These are phyloP conservation scores for Fusarium tanahbumbuense DNA, from an alignment of 2,329 filamentous ascomycete genomes.

Conservation along the genomic window DNA sequence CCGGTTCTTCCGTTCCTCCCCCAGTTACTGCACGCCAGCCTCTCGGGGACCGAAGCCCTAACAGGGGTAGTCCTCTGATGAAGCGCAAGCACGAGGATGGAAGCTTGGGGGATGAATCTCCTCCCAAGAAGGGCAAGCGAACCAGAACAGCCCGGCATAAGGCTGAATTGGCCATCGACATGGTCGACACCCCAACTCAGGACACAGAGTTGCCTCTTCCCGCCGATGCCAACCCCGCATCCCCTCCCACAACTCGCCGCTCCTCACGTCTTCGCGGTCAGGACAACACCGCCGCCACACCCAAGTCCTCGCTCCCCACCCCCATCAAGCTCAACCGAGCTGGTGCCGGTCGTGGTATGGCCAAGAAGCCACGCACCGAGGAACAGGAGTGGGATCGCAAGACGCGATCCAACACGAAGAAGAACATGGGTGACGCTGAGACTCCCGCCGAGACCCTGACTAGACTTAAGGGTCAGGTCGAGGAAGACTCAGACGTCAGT, in stretches of 20 bases:
- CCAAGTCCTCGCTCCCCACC: conserved; percentile 52
- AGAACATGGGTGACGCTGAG: conserved; percentile 52
- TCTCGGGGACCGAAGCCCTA: conserved; percentile 52
- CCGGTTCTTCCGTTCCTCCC: conserved; percentile 48
- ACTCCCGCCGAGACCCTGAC: conserved; percentile 52
- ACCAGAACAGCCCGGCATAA: conserved; percentile 32
- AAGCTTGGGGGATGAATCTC: conserved; percentile 28
- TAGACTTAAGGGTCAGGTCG: conserved; percentile 42
- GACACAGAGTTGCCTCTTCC: not conserved
- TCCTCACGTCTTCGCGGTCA: conserved; percentile 51
- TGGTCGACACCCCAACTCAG: conserved; percentile 25
- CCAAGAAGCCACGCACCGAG: conserved; percentile 42
- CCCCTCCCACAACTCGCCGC: conserved; percentile 43
- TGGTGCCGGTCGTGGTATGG: conserved; percentile 42
- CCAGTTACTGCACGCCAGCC: conserved; percentile 45
- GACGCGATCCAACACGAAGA: conserved; percentile 52
- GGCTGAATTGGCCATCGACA: conserved; percentile 24
- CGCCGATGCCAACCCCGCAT: conserved; percentile 4
- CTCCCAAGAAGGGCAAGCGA: conserved; percentile 42
- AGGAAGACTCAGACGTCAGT: conserved; percentile 35
- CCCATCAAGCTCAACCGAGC: conserved; percentile 49
- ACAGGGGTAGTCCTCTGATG: conserved; percentile 50
- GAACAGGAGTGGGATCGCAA: conserved; percentile 51
- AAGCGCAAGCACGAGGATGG: conserved; percentile 49
- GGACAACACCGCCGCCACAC: conserved; percentile 12